These are phyloP conservation scores for Macadamia tetraphylla DNA, from an alignment of 164 flowering plant genomes.

Conservation along the genomic window DNA sequence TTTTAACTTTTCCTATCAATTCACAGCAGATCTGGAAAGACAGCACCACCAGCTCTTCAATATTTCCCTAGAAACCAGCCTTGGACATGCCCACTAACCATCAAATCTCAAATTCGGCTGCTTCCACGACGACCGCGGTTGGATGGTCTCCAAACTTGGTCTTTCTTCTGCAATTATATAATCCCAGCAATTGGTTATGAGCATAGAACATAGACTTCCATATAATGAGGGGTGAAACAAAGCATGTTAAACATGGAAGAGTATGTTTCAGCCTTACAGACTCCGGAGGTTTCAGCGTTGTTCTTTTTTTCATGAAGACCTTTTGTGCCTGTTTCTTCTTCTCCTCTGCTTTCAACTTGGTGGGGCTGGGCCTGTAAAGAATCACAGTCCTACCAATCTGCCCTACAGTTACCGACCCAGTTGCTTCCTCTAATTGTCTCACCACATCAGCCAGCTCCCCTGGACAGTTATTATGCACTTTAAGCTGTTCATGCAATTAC, in stretches of 20 bases:
- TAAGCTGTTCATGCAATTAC: conserved; percentile 44
- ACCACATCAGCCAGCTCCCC: conserved; percentile 83
- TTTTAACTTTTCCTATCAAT: neutral
- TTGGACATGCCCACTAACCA: neutral
- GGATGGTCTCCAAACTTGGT: conserved; percentile 16
- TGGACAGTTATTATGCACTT: conserved; percentile 70
- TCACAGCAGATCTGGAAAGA: neutral
- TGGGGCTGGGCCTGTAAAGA: conserved; percentile 77
- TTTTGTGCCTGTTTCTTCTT: conserved; percentile 44
- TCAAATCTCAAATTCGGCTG: conserved; percentile 25
- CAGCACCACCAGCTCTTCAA: neutral
- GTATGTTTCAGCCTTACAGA: conserved; percentile 6
- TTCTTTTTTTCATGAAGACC: conserved; percentile 28
- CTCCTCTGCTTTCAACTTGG: conserved; percentile 75
- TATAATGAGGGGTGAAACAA: neutral
- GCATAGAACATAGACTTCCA: neutral
- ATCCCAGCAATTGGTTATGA: neutral
- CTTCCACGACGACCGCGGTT: conserved; percentile 46
- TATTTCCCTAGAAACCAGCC: neutral
- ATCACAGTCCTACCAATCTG: conserved; percentile 83
- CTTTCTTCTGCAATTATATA: conserved; percentile 30
- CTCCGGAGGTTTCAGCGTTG: conserved; percentile 17
- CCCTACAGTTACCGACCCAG: conserved; percentile 78
- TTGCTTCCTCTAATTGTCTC: conserved; percentile 57
- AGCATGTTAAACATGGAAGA: neutral